Evolutionary conservation across 768 basidiomycete species (phyloP).

Genomic region (Udeniomyces megalosporus): DNA sequence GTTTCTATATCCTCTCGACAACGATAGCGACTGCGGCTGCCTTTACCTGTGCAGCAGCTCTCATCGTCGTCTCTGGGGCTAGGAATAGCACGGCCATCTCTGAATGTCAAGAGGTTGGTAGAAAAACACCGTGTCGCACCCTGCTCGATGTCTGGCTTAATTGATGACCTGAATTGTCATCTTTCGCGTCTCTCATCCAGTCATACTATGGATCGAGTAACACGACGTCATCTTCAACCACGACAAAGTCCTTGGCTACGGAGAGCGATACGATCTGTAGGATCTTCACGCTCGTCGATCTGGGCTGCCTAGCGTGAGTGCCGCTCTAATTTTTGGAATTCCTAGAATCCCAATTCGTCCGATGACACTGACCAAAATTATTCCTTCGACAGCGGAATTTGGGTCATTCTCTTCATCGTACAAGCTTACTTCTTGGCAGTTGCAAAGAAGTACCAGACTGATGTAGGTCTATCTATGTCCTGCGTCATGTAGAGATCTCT

Average conservation of each 20-base stretch:
- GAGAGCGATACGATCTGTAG: slow-evolving; percentile 51
- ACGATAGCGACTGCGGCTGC: slow-evolving; percentile 39
- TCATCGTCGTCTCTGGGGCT: slow-evolving; percentile 64
- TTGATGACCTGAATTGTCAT: not conserved
- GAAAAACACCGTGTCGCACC: no score
- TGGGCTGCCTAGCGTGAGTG: slow-evolving; percentile 61
- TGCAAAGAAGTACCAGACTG: not conserved
- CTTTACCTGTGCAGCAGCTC: slow-evolving; percentile 62
- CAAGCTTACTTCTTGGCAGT: slow-evolving; percentile 41
- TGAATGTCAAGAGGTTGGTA: slow-evolving; percentile 39
- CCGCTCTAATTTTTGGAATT: not conserved
- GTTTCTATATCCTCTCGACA: slow-evolving; percentile 36
- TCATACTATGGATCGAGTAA: not conserved
- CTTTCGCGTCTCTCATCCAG: not conserved
- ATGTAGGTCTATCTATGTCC: not conserved
- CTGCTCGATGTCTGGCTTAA: slow-evolving; percentile 14
- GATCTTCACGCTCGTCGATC: slow-evolving; percentile 80
- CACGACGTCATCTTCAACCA: slow-evolving; percentile 39
- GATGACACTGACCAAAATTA: not conserved
- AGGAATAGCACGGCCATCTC: slow-evolving; percentile 55
- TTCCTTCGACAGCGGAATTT: slow-evolving; percentile 38
- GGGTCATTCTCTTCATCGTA: slow-evolving; percentile 59
- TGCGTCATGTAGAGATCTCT: not conserved
- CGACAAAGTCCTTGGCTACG: slow-evolving; percentile 17
- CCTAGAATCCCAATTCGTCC: no score